Evolutionary conservation across 306 rosid species (phyloP), one percentile per base, ranked within the genome.

Genomic region (Begonia peltatifolia): DNA sequence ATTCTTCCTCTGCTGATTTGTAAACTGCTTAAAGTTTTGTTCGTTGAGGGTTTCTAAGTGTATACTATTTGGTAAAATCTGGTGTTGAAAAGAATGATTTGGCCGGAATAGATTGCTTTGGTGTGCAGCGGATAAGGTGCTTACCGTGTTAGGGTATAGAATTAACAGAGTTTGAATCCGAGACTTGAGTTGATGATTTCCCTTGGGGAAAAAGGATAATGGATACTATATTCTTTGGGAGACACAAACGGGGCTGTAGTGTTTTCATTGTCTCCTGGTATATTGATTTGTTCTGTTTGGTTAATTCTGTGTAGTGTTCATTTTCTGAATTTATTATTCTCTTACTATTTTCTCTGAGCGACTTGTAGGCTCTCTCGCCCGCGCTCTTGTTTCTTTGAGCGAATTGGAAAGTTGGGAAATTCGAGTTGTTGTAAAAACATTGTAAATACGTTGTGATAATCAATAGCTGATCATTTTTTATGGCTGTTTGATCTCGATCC

Each of bases 181-280:
- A 30, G 38, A 30, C 35, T 25, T 25, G 2, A 25, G 35, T 25
- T 25, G 35, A 25, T 2, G n/a, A n/a, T 2, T 25, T 25, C 18
- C 23, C 23, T 20, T 20, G 1, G 23, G 23, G 23, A 20, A 20
- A 20, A 3, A 20, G 23, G 23, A n/a, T 20, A 20, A 20, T 20
- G 23, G 38, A 30, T 30, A 30, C 7, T 68, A 74, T 63, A 85
- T 82, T 89, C 97, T 89, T 89, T 84, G 35, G 85, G 95, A 79
- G 97, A 73, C 87, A 44, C 7, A 44, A n/a, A 44, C 6, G 14
- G 54, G 54, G 61, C 61, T 44, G 53, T 50, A 38, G 38, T 64
- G 69, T 66, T 63, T 17, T 17, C 18, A 73, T 52, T 59, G 86
- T 63, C 81, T 78, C 79, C 81, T 68, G 80, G 79, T 76, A 79